Evolutionary conservation across 2,329 filamentous ascomycete species (phyloP).

Genomic region (Mycosphaerella sp.): DNA sequence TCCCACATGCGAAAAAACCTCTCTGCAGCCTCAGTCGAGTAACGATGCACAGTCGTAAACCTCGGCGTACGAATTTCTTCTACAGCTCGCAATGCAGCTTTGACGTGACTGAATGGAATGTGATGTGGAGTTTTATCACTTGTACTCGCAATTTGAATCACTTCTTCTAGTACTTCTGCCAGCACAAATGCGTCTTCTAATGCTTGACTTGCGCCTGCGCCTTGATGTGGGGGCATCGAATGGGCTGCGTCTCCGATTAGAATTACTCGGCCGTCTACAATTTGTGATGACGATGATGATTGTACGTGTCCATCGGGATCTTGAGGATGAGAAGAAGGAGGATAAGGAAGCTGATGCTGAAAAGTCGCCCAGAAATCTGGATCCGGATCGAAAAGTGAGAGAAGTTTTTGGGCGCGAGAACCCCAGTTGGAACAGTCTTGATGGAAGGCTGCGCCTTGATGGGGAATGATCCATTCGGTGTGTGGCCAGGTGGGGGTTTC

Average conservation of each 20-base stretch:
- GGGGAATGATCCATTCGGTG: conserved; percentile 37
- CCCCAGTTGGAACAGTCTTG: conserved; percentile 42
- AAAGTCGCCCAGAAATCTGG: conserved; percentile 45
- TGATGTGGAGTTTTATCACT: too few species aligned
- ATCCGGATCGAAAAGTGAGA: conserved; percentile 36
- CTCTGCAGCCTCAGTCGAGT: conserved; percentile 16
- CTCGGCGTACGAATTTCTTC: conserved; percentile 19
- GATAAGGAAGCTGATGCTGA: conserved; percentile 34
- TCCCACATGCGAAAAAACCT: conserved; percentile 18
- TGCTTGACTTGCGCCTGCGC: conserved; percentile 51
- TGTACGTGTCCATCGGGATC: too few species aligned
- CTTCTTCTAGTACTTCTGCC: conserved; percentile 14
- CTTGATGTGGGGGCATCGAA: conserved; percentile 60
- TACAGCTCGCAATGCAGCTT: conserved; percentile 21
- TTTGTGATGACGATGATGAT: too few species aligned
- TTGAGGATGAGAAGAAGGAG: background rate
- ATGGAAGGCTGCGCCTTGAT: conserved; percentile 38
- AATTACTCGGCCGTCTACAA: conserved; percentile 44
- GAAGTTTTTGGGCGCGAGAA: conserved; percentile 34
- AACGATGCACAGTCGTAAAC: conserved; percentile 15
- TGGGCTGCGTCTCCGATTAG: conserved; percentile 62
- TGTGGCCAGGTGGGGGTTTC: conserved; percentile 37
- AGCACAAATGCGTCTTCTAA: conserved; percentile 50
- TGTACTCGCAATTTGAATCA: too few species aligned
- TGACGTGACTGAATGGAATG: background rate